These are phyloP conservation scores for Serendipita sp. DNA, from an alignment of 768 basidiomycete genomes.

Conservation along the genomic window DNA sequence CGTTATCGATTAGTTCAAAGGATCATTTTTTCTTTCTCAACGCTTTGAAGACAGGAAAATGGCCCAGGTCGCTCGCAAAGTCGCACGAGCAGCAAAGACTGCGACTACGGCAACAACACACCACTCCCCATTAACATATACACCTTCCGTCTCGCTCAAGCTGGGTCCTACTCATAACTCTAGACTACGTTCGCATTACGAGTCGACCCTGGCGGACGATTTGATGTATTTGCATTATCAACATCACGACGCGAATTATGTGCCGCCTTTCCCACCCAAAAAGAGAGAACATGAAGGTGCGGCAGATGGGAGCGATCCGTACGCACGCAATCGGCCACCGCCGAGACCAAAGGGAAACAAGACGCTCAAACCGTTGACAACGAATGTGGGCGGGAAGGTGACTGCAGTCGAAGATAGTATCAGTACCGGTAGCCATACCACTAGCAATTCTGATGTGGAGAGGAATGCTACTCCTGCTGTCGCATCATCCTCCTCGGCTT, in stretches of 20 bases:
- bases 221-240: conserved; percentile 90
- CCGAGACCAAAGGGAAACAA: conserved; percentile 7
- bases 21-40: neutral
- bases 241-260: conserved; percentile 26
- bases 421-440: conserved; percentile 49
- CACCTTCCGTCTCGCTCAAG: neutral
- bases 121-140: neutral
- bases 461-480: conserved; percentile 60
- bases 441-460: conserved; percentile 65
- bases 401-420: neutral
- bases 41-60: neutral
- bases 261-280: neutral
- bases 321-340: conserved; percentile 13
- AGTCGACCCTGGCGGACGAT: conserved; percentile 66
- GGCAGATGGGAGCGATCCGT: neutral
- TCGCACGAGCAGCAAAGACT: neutral
- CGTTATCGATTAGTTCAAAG: too few relatives aligned
- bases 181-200: conserved; percentile 72
- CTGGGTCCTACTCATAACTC: conserved; percentile 34
- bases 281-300: neutral
- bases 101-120: neutral
- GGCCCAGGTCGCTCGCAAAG: neutral
- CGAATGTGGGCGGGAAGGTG: neutral
- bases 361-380: neutral
- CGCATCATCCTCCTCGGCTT: conserved; percentile 54